phyloP scores from a whole-genome alignment of 345 rosid genomes.

The Conringia planisiliqua region DNA sequence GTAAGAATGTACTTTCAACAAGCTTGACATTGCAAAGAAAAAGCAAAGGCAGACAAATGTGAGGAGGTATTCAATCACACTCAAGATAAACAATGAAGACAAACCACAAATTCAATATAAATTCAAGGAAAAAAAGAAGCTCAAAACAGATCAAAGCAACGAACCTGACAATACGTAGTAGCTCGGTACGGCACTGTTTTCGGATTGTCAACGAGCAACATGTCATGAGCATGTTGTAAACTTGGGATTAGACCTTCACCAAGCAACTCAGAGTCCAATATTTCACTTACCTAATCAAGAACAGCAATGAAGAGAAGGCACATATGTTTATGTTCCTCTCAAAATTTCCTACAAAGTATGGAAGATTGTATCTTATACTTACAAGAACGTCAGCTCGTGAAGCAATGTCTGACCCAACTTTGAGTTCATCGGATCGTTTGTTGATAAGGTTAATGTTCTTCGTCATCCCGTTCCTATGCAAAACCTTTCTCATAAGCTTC shows the following conservation, averaged over 20 bases:
- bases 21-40: conserved; percentile 38
- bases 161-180: conserved; percentile 85
- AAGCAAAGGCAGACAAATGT: background rate
- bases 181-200: conserved; percentile 72
- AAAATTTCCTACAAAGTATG: background rate
- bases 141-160: background rate
- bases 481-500: conserved; percentile 79
- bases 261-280: conserved; percentile 85
- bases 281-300: conserved; percentile 73
- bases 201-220: conserved; percentile 73
- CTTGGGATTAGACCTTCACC: conserved; percentile 97
- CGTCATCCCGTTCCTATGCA: conserved; percentile 64
- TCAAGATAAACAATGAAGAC: background rate
- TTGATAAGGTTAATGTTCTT: conserved; percentile 52
- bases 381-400: conserved; percentile 80
- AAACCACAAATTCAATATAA: background rate
- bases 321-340: background rate
- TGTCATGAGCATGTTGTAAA: conserved; percentile 86
- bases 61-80: background rate
- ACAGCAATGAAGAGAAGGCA: background rate
- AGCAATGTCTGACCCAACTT: conserved; percentile 60
- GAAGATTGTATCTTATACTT: conserved; percentile 29
- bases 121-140: background rate
- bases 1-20: conserved; percentile 65
- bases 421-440: conserved; percentile 78